Percentiles rank a stretch among this genome's conserved stretches.
Evolutionary conservation across 2,329 filamentous ascomycete genomes (phyloP).

Genomic region (Aspergillus ibericus): DNA sequence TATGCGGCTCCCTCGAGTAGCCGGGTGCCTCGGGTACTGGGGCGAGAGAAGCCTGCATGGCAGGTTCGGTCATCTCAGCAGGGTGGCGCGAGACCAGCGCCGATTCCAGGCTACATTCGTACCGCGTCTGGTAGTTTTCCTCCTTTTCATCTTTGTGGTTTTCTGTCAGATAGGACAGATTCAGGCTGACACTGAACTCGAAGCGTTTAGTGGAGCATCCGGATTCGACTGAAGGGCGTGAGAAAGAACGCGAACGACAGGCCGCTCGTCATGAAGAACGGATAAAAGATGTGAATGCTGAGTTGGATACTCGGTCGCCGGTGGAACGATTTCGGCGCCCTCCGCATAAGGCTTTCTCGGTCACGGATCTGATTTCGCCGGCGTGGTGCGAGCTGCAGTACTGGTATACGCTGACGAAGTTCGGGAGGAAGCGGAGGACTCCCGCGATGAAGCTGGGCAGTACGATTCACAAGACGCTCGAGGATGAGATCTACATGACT

Average conservation of each 20-base stretch:
- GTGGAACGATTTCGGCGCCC: conserved; percentile 75
- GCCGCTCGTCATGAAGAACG: conserved; percentile 28
- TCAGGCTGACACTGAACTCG: conserved; percentile 59
- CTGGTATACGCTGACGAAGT: conserved; percentile 77
- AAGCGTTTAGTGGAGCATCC: conserved; percentile 63
- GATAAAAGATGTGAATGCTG: conserved; percentile 20
- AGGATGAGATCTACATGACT: conserved; percentile 79
- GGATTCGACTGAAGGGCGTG: conserved; percentile 37
- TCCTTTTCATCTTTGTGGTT: conserved; percentile 38
- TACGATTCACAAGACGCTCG: conserved; percentile 76
- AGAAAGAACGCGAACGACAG: conserved; percentile 33
- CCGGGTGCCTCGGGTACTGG: conserved; percentile 44
- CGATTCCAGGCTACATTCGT: conserved; percentile 26
- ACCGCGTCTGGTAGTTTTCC: conserved; percentile 33
- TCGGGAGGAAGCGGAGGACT: conserved; percentile 74
- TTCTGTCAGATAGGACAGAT: neutral
- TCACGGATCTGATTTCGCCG: conserved; percentile 83
- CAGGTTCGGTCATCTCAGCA: conserved; percentile 14
- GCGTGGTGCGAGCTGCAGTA: conserved; percentile 97
- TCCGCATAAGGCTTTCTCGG: conserved; percentile 76
- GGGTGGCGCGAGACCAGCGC: conserved; percentile 27
- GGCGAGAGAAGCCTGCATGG: conserved; percentile 37
- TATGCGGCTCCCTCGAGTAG: conserved; percentile 37
- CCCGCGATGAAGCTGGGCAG: conserved; percentile 81
- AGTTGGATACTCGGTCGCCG: conserved; percentile 58